Evolutionary conservation across 352 stramenopile species (phyloP), one percentile per base, ranked within the genome.

Genomic region (Globisporangium nagaii): DNA sequence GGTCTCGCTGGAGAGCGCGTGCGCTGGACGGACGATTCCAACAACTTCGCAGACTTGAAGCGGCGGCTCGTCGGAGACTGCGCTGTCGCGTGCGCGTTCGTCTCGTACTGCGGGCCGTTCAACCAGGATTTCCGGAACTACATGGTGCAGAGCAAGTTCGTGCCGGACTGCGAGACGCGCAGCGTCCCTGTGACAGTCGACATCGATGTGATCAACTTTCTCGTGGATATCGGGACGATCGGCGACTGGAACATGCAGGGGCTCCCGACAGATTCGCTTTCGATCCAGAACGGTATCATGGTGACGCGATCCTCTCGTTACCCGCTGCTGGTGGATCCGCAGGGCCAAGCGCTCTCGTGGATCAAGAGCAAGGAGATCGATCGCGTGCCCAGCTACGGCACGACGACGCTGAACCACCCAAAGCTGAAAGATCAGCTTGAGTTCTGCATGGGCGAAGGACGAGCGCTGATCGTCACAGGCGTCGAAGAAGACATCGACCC

Each of bases 401-500:
- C 93, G 36, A 98, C 95, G 41, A 90, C 96, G 19, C 60, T 99
- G 42, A 98, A 96, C 47, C 93, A 98, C 68, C 81, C 91, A 7
- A 98, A 98, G 66, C 71, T 99, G 0, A 98, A 98, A 51, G 96
- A 99, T 58, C 97, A 99, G 57, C 82, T 99, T 8, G 96, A 99
- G 71, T 98, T 96, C 56, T 98, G 90, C 58, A 98, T 99, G 96
- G 87, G 94, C 28, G 94, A 99, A 76, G 97, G 93, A 20, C 95
- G 96, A 60, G 90, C 88, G 17, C 61, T 98, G 13, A 93, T 98
- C 37, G 84, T 98, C 20, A 92, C 93, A 3, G 93, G 92, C 48
- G 94, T 99, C 0, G 96, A 99, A 75, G 93, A 98, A 78, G 96
- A 99, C 25, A 98, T 99, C 50, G 97, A 99, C 48, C 96, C 96